phyloP scores from a whole-genome alignment of 1,284 basidiomycete species.

The Nidula niveotomentosa region DNA sequence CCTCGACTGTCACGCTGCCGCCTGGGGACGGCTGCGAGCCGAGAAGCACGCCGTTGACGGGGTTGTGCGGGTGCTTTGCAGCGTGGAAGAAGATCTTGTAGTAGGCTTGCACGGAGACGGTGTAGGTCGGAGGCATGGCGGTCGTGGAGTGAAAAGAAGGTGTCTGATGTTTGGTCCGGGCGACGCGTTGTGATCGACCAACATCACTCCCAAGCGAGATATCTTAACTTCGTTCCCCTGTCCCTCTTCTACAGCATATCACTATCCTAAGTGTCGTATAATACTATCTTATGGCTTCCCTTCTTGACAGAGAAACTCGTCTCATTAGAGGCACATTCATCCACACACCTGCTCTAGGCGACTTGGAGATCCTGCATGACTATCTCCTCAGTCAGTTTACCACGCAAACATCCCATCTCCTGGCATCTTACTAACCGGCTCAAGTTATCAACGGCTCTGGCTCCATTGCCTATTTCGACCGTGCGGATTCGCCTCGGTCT shows the following conservation, averaged over 20 bases:
- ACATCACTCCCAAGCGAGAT: no score
- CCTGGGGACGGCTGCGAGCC: constrained; percentile 34
- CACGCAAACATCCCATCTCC: neutral
- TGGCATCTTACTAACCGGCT: neutral
- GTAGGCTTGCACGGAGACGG: constrained; percentile 55
- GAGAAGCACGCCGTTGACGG: constrained; percentile 68
- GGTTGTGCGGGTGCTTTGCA: constrained; percentile 69
- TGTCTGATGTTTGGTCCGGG: no score
- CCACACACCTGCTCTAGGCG: constrained; percentile 48
- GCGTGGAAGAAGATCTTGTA: constrained; percentile 70
- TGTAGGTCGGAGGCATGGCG: constrained; percentile 33
- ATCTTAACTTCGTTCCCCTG: no score
- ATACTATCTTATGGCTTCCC: no score
- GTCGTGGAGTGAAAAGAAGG: neutral
- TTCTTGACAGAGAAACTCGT: no score
- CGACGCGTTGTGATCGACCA: no score
- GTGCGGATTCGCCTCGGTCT: constrained; percentile 33
- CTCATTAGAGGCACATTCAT: constrained; percentile 54
- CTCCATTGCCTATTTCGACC: constrained; percentile 50
- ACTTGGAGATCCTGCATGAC: constrained; percentile 54
- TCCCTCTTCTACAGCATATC: no score
- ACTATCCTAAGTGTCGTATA: no score
- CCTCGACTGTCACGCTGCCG: constrained; percentile 44
- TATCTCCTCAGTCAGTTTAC: constrained; percentile 52
- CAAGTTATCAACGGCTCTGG: constrained; percentile 55